Evolutionary conservation across 202 grass and related monocot species (phyloP).

Genomic region (Panicum hallii): DNA sequence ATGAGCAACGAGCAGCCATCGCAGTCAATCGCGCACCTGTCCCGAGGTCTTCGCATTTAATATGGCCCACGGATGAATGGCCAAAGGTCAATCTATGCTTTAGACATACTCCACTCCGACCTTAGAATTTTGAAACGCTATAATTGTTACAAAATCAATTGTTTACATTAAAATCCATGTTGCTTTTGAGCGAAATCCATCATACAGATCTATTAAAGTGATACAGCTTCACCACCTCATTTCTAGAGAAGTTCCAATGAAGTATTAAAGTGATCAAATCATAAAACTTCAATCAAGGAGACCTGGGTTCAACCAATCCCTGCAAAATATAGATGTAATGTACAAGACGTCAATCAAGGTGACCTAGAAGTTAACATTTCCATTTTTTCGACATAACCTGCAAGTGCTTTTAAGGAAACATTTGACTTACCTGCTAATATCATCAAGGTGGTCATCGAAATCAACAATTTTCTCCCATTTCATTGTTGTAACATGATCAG

Average conservation of each 20-base stretch:
- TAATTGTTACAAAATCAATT: slow-evolving; percentile 24
- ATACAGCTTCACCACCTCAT: background rate
- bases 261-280: slow-evolving; percentile 27
- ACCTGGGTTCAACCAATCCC: slow-evolving; percentile 80
- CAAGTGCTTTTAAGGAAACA: background rate
- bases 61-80: background rate
- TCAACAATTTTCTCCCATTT: slow-evolving; percentile 88
- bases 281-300: slow-evolving; percentile 63
- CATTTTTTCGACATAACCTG: background rate
- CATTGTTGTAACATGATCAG: slow-evolving; percentile 82
- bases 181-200: background rate
- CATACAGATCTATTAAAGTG: background rate
- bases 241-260: slow-evolving; percentile 29
- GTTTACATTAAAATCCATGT: slow-evolving; percentile 43
- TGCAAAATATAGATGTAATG: slow-evolving; percentile 47
- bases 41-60: background rate
- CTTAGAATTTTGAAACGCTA: background rate
- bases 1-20: too few species aligned
- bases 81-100: background rate
- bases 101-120: background rate
- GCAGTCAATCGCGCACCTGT: background rate
- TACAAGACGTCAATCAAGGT: background rate
- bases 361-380: background rate
- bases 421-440: slow-evolving; percentile 92
- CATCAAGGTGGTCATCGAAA: slow-evolving; percentile 98